These are phyloP conservation scores for Phytophthora ohioensis DNA, from an alignment of 352 stramenopile species.

Conservation along the genomic window DNA sequence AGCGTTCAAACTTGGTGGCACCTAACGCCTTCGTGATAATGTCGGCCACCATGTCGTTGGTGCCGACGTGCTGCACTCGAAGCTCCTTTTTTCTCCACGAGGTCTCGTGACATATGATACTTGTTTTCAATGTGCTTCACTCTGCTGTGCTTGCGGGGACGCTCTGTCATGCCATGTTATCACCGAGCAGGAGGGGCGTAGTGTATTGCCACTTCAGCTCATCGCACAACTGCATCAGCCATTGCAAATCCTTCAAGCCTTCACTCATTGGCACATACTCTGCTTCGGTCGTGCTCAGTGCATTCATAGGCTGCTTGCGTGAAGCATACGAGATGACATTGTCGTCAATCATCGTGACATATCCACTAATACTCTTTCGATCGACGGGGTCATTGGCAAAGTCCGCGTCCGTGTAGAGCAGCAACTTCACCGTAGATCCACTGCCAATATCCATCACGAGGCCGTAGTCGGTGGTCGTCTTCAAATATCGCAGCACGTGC, in stretches of 20 bases:
- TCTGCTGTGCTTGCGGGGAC: slow-evolving; percentile 17
- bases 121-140: slow-evolving; percentile 37
- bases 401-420: slow-evolving; percentile 15
- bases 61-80: slow-evolving; percentile 12
- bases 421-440: slow-evolving; percentile 1
- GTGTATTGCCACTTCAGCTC: slow-evolving; percentile 10
- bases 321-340: slow-evolving; percentile 17
- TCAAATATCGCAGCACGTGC: slow-evolving; percentile 14
- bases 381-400: slow-evolving; percentile 20
- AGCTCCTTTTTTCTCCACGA: slow-evolving; percentile 19
- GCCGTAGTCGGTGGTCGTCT: slow-evolving; percentile 12
- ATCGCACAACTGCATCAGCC: slow-evolving; percentile 20
- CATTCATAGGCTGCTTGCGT: slow-evolving; percentile 9
- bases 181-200: slow-evolving; percentile 8
- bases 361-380: slow-evolving; percentile 15
- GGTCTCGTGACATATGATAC: slow-evolving; percentile 27
- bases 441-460: slow-evolving; percentile 12
- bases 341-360: slow-evolving; percentile 17
- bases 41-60: slow-evolving; percentile 34
- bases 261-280: slow-evolving; percentile 44
- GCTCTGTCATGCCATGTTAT: slow-evolving; percentile 24
- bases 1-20: slow-evolving; percentile 27
- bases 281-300: slow-evolving; percentile 28
- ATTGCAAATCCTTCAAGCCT: slow-evolving; percentile 27
- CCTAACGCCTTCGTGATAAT: slow-evolving; percentile 37